Base-by-base conservation (phyloP, 495 filamentous ascomycete species). In the Talaromyces stipitatus region DNA sequence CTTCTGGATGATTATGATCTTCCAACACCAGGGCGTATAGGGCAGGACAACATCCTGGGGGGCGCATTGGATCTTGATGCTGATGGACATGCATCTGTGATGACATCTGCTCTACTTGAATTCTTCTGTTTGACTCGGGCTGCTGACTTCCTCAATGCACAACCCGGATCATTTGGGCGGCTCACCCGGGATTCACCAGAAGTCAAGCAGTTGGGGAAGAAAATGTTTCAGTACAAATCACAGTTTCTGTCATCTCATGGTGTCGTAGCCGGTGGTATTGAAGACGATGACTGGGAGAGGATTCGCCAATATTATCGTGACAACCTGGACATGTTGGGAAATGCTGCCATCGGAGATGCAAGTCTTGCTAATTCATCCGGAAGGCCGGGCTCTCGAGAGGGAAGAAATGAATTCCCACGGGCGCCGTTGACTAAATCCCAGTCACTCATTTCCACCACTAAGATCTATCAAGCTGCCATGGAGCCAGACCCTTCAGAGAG, bases 121-220 rank as follows among this genome's bases (percentile, higher is more conserved):
- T 78, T 77, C 50, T 76, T 70, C 50, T 78, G 73, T 29, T 60
- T 72, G n/a, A 72, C 61, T 51, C 70, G 71, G 45, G 75, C 75
- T 18, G 72, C 69, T 28, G 75, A 78, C 51, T 67, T 75, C 43
- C 68, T 78, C 32, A 78, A 78, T 63, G 62, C 66, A 6, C 69
- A 73, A 26, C 55, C 62, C 9, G 67, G 66, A 43, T 70, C 72
- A 5, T 59, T 58, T 18, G 59, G 58, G 50, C 58, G 50, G 23
- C 76, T 67, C 63, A 73, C 72, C 3, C 69, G 72, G 2, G 69
- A 77, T n/a, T 75, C 68, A 8, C 73, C 74, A 8, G 75, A 78
- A 53, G 74, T 67, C 6, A 64, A 69, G 22, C 68, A 69, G 18
- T 65, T 78, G 38, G 75, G 72, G 0, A 71, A 72, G 46, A 60